Conservation (phyloP, 2,329 filamentous ascomycete species). For the Arachnopeziza araneosa region DNA sequence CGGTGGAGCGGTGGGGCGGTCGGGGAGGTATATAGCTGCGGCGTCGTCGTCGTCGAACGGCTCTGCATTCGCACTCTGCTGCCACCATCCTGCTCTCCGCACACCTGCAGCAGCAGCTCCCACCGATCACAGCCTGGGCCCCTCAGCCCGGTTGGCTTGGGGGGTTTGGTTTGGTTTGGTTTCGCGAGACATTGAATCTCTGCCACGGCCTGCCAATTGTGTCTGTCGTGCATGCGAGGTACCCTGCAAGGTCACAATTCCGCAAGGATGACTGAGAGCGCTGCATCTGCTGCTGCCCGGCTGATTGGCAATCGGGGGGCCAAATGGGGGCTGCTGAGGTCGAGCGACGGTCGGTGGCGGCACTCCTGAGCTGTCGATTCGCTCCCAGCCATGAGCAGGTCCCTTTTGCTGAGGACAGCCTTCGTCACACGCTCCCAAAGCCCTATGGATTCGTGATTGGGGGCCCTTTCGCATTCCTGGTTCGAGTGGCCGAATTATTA, state of each 20-base stretch:
- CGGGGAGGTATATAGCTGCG: background rate
- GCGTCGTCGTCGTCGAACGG: too few species aligned
- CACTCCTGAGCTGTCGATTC: background rate
- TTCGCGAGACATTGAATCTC: background rate
- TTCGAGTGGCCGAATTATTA: background rate
- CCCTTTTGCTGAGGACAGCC: background rate
- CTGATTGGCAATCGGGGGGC: slow-evolving; percentile 18
- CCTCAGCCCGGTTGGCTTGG: background rate
- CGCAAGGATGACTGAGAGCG: slow-evolving; percentile 4
- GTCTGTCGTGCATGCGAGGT: slow-evolving; percentile 12
- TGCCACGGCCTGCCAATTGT: background rate
- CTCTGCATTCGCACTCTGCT: too few species aligned
- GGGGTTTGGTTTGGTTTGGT: background rate
- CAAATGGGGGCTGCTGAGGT: background rate
- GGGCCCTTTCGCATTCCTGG: background rate
- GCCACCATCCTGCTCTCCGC: background rate
- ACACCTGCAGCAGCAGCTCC: background rate
- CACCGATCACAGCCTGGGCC: background rate
- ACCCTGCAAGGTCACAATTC: slow-evolving; percentile 12
- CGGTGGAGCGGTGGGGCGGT: background rate
- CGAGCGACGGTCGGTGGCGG: background rate
- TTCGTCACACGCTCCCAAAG: background rate
- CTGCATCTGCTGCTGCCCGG: slow-evolving; percentile 7
- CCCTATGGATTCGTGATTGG: slow-evolving; percentile 1
- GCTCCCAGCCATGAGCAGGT: background rate